Percentiles rank a stretch among this genome's conserved stretches.
Evolutionary conservation across 2,329 filamentous ascomycete genomes (phyloP).

Genomic region (Fusarium anthophilum): DNA sequence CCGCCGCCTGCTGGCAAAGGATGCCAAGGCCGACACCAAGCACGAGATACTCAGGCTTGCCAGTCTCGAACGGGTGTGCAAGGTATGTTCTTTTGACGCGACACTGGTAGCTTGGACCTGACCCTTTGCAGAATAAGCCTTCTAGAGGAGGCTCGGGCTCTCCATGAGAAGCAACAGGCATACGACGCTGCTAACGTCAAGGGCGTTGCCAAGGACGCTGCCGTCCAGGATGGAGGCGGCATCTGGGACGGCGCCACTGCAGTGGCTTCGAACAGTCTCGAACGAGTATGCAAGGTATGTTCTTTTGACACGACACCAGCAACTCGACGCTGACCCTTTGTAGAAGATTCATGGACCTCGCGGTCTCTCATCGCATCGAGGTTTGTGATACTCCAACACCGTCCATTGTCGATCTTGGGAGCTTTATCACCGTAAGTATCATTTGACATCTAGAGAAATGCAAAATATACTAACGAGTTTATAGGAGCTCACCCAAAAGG

Average conservation of each 20-base stretch:
- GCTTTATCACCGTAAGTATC: constrained; percentile 56
- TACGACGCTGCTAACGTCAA: too few relatives aligned
- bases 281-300: not conserved
- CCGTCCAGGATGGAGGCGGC: too few relatives aligned
- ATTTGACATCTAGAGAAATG: not conserved
- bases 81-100: not conserved
- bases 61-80: not conserved
- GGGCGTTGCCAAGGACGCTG: too few relatives aligned
- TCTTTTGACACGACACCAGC: not conserved
- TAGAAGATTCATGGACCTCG: not conserved
- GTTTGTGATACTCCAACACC: constrained; percentile 50
- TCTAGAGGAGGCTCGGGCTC: too few relatives aligned
- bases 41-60: not conserved
- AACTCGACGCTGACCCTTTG: not conserved
- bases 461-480: constrained; percentile 10
- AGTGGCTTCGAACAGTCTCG: not conserved
- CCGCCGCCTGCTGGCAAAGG: too few relatives aligned
- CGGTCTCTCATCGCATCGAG: constrained; percentile 56
- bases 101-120: not conserved
- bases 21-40: not conserved
- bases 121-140: not conserved
- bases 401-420: constrained; percentile 51
- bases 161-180: too few relatives aligned
- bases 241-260: too few relatives aligned
- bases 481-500: constrained; percentile 52